Evolutionary conservation across 495 filamentous ascomycete species (phyloP).

Genomic region (Talaromyces liani): DNA sequence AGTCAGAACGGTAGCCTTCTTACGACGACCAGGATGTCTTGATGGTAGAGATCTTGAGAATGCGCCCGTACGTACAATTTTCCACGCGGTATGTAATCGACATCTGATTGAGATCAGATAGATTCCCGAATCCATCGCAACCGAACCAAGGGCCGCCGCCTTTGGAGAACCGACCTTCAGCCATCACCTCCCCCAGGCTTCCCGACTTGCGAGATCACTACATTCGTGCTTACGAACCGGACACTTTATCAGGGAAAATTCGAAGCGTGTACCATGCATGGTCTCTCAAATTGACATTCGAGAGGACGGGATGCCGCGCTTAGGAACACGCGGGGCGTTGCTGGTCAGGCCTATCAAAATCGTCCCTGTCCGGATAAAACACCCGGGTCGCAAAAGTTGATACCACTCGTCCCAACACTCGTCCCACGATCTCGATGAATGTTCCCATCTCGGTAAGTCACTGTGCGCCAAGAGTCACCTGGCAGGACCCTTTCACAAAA

Average conservation of each 20-base stretch:
- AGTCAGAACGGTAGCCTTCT: background rate
- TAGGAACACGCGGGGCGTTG: too few species aligned
- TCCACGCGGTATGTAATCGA: background rate
- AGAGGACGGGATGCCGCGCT: background rate
- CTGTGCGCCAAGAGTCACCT: background rate
- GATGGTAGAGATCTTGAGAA: background rate
- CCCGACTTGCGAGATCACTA: too few species aligned
- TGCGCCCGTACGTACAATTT: background rate
- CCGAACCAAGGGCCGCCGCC: background rate
- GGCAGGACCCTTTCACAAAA: background rate
- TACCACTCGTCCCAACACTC: background rate
- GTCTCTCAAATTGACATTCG: background rate
- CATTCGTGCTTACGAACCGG: too few species aligned
- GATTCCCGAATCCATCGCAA: background rate
- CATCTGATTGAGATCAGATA: background rate
- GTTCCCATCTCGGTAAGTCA: background rate
- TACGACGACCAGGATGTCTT: background rate
- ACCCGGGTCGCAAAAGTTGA: background rate
- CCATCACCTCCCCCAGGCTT: background rate
- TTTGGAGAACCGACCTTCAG: background rate
- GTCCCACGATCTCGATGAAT: background rate
- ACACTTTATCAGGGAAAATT: background rate
- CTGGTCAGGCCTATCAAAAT: background rate
- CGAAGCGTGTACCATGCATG: background rate
- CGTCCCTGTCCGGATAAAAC: background rate